A percentile compares a stretch with the other conserved stretches of the same genome.
These are phyloP conservation scores for Rhynchospora pubera DNA, from an alignment of 176 grass and related monocot genomes.

Conservation along the genomic window DNA sequence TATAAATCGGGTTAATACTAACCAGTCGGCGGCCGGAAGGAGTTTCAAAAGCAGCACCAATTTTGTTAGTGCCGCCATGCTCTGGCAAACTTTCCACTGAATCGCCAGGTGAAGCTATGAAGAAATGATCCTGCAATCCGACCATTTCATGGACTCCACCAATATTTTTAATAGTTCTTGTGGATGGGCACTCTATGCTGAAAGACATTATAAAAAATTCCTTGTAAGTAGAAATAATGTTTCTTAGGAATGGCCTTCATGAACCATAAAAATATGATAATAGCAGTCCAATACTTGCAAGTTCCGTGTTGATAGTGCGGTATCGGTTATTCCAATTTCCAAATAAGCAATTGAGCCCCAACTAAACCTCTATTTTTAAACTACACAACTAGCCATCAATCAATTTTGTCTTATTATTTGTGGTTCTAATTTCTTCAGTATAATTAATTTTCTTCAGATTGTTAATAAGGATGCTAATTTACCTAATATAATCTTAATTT, in stretches of 20 bases:
- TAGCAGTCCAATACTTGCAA: not conserved
- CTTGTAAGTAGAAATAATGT: not conserved
- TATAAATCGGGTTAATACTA: not conserved
- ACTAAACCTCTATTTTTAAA: not conserved
- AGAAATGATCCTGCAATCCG: slow-evolving; percentile 58
- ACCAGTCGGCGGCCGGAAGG: slow-evolving; percentile 72
- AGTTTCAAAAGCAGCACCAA: slow-evolving; percentile 85
- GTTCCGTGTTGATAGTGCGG: not conserved
- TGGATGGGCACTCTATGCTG: slow-evolving; percentile 63
- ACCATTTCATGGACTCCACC: slow-evolving; percentile 67
- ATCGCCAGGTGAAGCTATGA: slow-evolving; percentile 69
- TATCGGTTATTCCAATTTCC: not conserved
- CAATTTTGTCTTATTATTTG: not conserved
- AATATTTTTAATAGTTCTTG: slow-evolving; percentile 55
- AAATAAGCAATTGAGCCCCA: not conserved
- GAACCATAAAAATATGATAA: not conserved
- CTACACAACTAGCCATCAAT: not conserved
- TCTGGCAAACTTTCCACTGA: slow-evolving; percentile 74
- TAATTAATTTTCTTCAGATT: too few species aligned
- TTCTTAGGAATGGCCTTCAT: not conserved
- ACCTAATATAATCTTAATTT: too few species aligned
- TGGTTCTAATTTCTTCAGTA: too few species aligned
- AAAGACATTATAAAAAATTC: not conserved
- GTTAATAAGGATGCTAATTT: too few species aligned
- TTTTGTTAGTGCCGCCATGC: slow-evolving; percentile 55